These are phyloP conservation scores for Penicillium brevicompactum DNA, from an alignment of 2,329 filamentous ascomycete genomes.

Conservation along the genomic window DNA sequence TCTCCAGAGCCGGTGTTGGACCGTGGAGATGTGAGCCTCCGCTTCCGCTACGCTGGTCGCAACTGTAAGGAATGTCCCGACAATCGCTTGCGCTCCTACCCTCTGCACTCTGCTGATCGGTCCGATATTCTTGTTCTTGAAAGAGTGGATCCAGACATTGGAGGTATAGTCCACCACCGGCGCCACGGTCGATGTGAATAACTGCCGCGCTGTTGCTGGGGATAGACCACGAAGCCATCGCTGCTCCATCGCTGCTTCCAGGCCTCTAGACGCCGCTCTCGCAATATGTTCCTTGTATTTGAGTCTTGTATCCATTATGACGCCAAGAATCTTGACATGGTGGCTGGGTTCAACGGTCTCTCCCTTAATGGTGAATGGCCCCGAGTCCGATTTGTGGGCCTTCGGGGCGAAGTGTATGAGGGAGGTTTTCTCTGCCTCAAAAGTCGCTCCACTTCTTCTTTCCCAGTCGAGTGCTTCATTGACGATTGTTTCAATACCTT, in stretches of 20 bases:
- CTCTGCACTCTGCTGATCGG: constrained; percentile 23
- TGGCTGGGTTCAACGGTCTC: not conserved
- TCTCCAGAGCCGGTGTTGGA: constrained; percentile 15
- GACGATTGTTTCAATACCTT: constrained; percentile 13
- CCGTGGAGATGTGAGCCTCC: constrained; percentile 20
- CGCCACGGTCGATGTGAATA: constrained; percentile 22
- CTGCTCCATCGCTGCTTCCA: constrained; percentile 18
- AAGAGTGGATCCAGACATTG: constrained; percentile 25
- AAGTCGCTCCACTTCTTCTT: constrained; percentile 30
- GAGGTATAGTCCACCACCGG: constrained; percentile 29
- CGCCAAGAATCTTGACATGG: not conserved
- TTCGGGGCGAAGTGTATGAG: not conserved
- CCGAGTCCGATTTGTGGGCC: not conserved
- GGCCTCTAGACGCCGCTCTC: constrained; percentile 23
- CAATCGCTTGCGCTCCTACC: constrained; percentile 24
- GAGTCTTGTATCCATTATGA: constrained; percentile 25
- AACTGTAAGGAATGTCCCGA: constrained; percentile 23
- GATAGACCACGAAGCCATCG: constrained; percentile 5
- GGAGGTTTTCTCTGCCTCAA: constrained; percentile 33
- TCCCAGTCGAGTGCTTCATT: constrained; percentile 24
- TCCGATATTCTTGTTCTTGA: constrained; percentile 7
- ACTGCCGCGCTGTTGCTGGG: constrained; percentile 18
- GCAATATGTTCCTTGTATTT: constrained; percentile 28
- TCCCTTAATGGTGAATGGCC: not conserved
- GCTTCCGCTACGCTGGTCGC: constrained; percentile 23